Evolutionary conservation across 371 early-diverging fungal species (phyloP), one percentile per base, ranked within the genome.

Genomic region (Parasitella parasitica): DNA sequence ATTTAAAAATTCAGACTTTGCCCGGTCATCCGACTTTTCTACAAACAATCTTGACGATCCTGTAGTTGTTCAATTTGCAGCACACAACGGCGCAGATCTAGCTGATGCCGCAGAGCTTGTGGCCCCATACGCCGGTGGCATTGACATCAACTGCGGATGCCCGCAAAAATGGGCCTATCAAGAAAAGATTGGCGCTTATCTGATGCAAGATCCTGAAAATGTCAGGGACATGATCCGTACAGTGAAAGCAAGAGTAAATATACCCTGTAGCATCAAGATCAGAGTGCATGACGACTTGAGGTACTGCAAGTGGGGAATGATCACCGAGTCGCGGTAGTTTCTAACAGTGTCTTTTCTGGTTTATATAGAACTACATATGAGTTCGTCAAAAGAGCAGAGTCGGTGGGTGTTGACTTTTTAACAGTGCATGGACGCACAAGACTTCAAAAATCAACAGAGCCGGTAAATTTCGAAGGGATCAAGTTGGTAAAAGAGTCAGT

Each of bases 61-160:
- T 0, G 88, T 96, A 13, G 89, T 97, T 38, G 89, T 96, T 35
- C 98, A 97, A 69, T 97, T 97, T 77, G 98, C 96, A 20, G 96
- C 96, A 2, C 86, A 85, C 18, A 89, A 91, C 49, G 82, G 87
- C 0, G 81, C 66, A 2, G 96, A 96, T 67, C 79, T 94, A 16
- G 93, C 92, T 7, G 91, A 90, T 30, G 96, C 98, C 1, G 89
- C 93, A 0, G 89, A 90, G 57, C 70, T 96, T 20, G 93, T 90
- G 0, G 88, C 92, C 0, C 91, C 90, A 8, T 94, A 83, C 71
- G 91, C 85, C 4, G 87, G 88, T 46, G 93, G 85, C 3, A 84
- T 93, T 26, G 94, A 94, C 62, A 75, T 94, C 56, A 93, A 94
- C 65, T 94, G 94, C 71, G 94, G 93, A 11, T 94, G 95, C 64